Evolutionary conservation across 805 yeast species (phyloP), one percentile per base, ranked within the genome.

Genomic region (Pichia scutulata): DNA sequence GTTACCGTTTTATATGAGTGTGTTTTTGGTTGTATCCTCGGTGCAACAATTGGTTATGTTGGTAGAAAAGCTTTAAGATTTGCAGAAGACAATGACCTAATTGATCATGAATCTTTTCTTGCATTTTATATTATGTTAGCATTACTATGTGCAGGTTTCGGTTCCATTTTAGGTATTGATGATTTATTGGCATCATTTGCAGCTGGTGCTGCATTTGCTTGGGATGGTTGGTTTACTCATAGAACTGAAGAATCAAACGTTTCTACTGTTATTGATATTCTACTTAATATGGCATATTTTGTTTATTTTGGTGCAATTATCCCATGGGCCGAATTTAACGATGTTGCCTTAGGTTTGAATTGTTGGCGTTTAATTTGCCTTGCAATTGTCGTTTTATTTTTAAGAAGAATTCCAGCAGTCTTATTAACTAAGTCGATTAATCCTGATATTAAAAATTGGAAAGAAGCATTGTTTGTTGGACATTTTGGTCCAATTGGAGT

Each of bases 401-500:
- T 78, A 48, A 67, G 82, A 62, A 64, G 84, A 60, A 64, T 79
- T 13, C 84, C 84, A 1, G 81, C 81, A 0, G 80, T 78, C 14
- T 57, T 82, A 37, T 73, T 72, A 1, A 68, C 80, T 26, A 81
- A 81, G 61, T 78, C 78, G 1, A 58, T 81, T 18, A 76, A 79
- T 24, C 86, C 87, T 1, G 84, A 80, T 57, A 72, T 84, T 39
- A 74, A 74, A 51, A 71, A 77, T 37, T 77, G 85, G 81, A 74
- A 80, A 61, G 89, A 84, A 60, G 87, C 87, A 1, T 58, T 83
- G 6, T 80, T 84, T 60, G 78, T 82, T 53, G 89, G 89, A 43
- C 87, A 80, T 67, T 84, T 84, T 60, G 89, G 89, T 39, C 89
- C 89, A 16, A 81, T 84, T 60, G 89, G 89, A 23, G 70, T 66